These are phyloP conservation scores for Aulographum hederae DNA, from an alignment of 2,329 filamentous ascomycete genomes.

Conservation along the genomic window DNA sequence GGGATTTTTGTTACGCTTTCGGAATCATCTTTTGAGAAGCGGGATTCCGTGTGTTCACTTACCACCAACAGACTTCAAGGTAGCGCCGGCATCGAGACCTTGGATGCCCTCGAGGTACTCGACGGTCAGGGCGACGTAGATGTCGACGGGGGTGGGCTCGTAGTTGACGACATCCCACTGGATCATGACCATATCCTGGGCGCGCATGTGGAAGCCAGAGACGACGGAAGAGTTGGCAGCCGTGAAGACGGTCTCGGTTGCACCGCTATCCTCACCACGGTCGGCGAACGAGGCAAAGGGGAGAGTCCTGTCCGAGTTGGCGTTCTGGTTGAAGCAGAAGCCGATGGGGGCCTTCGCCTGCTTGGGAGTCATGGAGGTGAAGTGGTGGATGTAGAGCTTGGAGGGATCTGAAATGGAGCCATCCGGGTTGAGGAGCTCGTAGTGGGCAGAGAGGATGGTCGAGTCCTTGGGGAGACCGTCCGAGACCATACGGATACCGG, in stretches of 20 bases:
- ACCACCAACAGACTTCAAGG: slow-evolving; percentile 1
- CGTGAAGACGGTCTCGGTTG: slow-evolving; percentile 2
- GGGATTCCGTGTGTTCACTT: neutral
- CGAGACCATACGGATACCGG: neutral
- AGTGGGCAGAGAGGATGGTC: slow-evolving; percentile 4
- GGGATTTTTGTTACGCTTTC: neutral
- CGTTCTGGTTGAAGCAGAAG: neutral
- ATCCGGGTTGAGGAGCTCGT: slow-evolving; percentile 1
- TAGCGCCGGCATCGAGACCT: slow-evolving; percentile 1
- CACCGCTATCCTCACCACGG: slow-evolving; percentile 4
- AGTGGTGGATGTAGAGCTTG: slow-evolving; percentile 4
- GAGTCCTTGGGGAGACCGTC: slow-evolving; percentile 1
- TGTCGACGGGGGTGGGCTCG: neutral
- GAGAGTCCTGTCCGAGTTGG: too few relatives aligned
- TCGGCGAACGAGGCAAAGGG: slow-evolving; percentile 3
- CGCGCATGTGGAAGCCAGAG: slow-evolving; percentile 2
- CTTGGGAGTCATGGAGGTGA: slow-evolving; percentile 3
- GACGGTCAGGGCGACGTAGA: slow-evolving; percentile 2
- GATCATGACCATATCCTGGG: slow-evolving; percentile 1
- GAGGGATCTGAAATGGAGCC: neutral
- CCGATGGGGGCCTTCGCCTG: slow-evolving; percentile 1
- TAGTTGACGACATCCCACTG: slow-evolving; percentile 3
- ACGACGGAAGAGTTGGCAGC: neutral
- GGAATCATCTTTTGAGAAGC: neutral
- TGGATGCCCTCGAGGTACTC: slow-evolving; percentile 3